Percentiles rank a stretch among this genome's conserved stretches.
phyloP scores from a whole-genome alignment of 1,284 basidiomycete species.

The Pseudozyma thailandica region DNA sequence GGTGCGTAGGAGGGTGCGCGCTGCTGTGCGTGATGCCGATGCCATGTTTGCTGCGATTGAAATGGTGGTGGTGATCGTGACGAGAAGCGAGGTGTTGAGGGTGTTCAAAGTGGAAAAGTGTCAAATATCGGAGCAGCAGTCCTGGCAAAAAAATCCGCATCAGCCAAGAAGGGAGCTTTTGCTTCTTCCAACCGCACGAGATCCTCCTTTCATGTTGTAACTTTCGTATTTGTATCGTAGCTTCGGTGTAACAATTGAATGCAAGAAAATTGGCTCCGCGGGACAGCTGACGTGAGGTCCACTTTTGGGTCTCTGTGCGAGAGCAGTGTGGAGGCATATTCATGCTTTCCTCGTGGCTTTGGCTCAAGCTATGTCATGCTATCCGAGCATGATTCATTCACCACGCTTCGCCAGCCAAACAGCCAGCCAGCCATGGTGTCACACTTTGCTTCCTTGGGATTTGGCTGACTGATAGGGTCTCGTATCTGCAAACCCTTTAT shows the following conservation, averaged over 20 bases:
- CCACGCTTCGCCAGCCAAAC: neutral
- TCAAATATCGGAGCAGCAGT: neutral
- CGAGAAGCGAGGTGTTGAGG: neutral
- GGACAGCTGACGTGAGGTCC: conserved; percentile 13
- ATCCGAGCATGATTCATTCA: neutral
- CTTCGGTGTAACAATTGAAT: neutral
- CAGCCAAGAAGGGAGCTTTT: too few relatives aligned
- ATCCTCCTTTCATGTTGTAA: neutral
- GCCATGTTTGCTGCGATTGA: conserved; percentile 8
- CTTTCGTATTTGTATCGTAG: neutral
- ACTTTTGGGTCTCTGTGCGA: neutral
- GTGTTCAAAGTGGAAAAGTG: conserved; percentile 1
- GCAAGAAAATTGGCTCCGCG: conserved; percentile 9
- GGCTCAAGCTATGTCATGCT: neutral
- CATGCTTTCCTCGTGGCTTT: neutral
- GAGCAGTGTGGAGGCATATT: conserved; percentile 9
- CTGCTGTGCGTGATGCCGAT: conserved; percentile 7
- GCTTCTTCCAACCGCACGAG: conserved; percentile 40
- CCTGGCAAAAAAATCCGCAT: conserved; percentile 4
- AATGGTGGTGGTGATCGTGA: neutral
- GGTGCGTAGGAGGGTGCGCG: conserved; percentile 3
- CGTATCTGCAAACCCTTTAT: conserved; percentile 1
- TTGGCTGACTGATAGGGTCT: conserved; percentile 1
- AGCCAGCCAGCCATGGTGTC: conserved; percentile 1
- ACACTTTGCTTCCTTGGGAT: neutral